A percentile compares a stretch with the other conserved stretches of the same genome.
Conservation (phyloP, 805 yeast species). For the Tetrapisispora nanseiensis region DNA sequence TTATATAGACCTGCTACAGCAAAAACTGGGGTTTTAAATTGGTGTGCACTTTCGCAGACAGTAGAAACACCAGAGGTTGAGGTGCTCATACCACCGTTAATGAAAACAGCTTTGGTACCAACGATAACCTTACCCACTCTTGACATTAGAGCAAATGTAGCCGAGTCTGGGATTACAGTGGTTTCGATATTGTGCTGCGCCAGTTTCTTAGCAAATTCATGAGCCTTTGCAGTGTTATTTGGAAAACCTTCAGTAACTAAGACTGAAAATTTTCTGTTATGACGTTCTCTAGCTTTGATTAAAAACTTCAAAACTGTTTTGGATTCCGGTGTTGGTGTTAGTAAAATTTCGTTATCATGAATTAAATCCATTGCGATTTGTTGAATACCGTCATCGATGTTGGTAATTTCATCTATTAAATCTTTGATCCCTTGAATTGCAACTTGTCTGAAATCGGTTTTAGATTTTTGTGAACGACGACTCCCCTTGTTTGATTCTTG, state of each 20-base stretch:
- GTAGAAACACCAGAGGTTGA: constrained; percentile 84
- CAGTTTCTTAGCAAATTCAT: constrained; percentile 65
- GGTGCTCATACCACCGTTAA: constrained; percentile 90
- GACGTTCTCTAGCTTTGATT: constrained; percentile 62
- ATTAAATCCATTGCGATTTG: constrained; percentile 86
- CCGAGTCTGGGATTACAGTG: constrained; percentile 84
- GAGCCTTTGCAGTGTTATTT: constrained; percentile 70
- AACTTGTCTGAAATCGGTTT: constrained; percentile 65
- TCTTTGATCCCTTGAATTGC: constrained; percentile 89
- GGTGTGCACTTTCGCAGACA: constrained; percentile 93
- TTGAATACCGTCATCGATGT: constrained; percentile 84
- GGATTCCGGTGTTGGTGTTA: constrained; percentile 92
- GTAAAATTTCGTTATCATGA: constrained; percentile 76
- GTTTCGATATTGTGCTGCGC: constrained; percentile 84
- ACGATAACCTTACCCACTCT: constrained; percentile 92
- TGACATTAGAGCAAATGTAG: constrained; percentile 92
- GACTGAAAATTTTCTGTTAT: constrained; percentile 83
- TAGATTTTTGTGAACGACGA: constrained; percentile 15
- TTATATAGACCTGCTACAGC: constrained; percentile 92
- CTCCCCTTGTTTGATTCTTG: constrained; percentile 16
- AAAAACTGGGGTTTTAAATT: constrained; percentile 91
- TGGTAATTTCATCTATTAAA: constrained; percentile 80
- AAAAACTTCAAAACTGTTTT: constrained; percentile 81
- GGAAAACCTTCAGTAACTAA: constrained; percentile 89
- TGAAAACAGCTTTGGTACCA: constrained; percentile 87